Evolutionary conservation across 164 flowering plant species (phyloP).

Genomic region (Chimonanthus praecox): DNA sequence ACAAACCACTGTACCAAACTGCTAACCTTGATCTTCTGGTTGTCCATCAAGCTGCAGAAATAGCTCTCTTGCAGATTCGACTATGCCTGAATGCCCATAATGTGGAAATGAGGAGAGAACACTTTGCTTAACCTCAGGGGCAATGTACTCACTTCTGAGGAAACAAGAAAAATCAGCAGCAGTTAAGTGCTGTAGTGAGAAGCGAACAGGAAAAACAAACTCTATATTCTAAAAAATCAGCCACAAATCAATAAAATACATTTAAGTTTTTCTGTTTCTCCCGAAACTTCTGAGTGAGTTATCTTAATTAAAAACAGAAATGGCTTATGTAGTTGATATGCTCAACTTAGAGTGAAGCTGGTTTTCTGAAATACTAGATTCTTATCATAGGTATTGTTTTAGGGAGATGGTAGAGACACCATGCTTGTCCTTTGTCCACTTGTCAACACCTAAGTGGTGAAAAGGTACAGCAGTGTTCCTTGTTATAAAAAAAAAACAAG

Average conservation of each 20-base stretch:
- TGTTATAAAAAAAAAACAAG: too few relatives aligned
- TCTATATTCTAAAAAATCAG: neutral
- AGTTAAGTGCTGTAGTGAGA: neutral
- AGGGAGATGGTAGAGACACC: too few relatives aligned
- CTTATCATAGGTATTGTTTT: too few relatives aligned
- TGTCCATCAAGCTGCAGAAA: conserved; percentile 63
- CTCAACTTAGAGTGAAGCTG: too few relatives aligned
- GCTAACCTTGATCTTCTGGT: conserved; percentile 26
- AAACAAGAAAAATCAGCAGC: conserved; percentile 14
- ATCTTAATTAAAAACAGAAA: too few relatives aligned
- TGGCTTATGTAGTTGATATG: too few relatives aligned
- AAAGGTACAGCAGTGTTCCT: too few relatives aligned
- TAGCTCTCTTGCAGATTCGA: conserved; percentile 78
- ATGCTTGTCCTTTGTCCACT: too few relatives aligned
- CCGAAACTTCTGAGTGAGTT: neutral
- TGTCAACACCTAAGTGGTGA: too few relatives aligned
- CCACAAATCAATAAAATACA: neutral
- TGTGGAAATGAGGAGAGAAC: conserved; percentile 59
- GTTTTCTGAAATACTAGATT: too few relatives aligned
- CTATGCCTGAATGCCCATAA: conserved; percentile 79
- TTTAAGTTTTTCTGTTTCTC: neutral
- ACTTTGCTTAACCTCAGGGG: conserved; percentile 29
- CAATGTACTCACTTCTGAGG: conserved; percentile 38
- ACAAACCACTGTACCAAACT: neutral
- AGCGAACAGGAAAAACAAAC: neutral